Evolutionary conservation across 805 yeast species (phyloP).

Genomic region (Millerozyma acaciae): DNA sequence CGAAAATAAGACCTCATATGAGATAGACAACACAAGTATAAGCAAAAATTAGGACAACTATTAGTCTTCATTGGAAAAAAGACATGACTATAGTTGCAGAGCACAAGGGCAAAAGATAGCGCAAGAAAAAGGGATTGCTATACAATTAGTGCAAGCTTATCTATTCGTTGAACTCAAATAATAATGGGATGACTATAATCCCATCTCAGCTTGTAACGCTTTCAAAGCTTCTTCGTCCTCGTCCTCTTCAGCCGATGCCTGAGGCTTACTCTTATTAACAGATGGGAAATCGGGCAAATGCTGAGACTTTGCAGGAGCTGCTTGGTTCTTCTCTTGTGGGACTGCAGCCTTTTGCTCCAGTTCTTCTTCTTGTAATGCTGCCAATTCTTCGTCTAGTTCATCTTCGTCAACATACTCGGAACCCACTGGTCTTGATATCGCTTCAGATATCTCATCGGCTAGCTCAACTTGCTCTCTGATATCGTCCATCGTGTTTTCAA

Average conservation of each 20-base stretch:
- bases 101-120: no score
- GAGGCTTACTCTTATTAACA: conserved; percentile 40
- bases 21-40: no score
- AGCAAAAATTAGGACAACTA: no score
- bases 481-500: conserved; percentile 96
- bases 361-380: conserved; percentile 79
- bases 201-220: conserved; percentile 85
- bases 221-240: conserved; percentile 81
- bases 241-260: conserved; percentile 51
- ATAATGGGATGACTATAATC: no score
- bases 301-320: conserved; percentile 19
- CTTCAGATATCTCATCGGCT: conserved; percentile 93
- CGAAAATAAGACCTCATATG: no score
- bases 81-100: no score
- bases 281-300: conserved; percentile 44
- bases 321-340: conserved; percentile 12
- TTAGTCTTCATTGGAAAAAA: no score
- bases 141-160: no score
- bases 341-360: conserved; percentile 36
- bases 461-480: conserved; percentile 94
- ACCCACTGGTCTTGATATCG: conserved; percentile 91
- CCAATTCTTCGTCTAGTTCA: conserved; percentile 92
- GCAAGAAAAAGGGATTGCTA: no score
- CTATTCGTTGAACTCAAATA: no score
- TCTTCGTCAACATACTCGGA: conserved; percentile 81